phyloP scores from a whole-genome alignment of 2,329 filamentous ascomycete species.

The Chrysosporium queenslandicum region DNA sequence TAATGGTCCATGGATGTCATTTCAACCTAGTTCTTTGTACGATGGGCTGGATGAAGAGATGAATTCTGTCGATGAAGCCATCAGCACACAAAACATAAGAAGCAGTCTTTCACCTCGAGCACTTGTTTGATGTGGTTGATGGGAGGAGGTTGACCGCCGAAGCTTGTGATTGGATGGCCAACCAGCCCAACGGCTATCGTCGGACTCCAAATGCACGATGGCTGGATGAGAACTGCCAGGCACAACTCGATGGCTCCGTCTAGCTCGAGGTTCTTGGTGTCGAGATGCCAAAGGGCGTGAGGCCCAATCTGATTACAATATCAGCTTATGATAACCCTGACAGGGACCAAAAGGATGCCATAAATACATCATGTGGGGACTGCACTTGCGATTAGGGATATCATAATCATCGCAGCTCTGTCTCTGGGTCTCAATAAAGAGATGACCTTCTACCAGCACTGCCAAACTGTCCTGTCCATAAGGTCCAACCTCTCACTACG shows the following conservation, averaged over 20 bases:
- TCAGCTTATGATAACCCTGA: no score
- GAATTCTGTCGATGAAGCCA: no score
- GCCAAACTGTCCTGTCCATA: background rate
- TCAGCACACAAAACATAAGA: no score
- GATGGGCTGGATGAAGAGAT: no score
- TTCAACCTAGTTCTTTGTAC: no score
- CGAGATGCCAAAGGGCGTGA: background rate
- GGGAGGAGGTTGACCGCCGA: no score
- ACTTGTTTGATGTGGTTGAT: no score
- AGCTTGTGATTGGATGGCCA: background rate
- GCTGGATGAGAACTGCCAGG: background rate
- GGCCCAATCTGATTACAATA: background rate
- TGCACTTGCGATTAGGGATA: no score
- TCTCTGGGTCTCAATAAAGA: background rate
- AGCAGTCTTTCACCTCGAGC: no score
- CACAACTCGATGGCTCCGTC: background rate
- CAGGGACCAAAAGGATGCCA: background rate
- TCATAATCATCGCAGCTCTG: no score
- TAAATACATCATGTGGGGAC: no score
- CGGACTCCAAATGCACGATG: background rate
- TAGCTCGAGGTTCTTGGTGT: background rate
- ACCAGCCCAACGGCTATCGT: background rate
- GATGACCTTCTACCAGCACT: background rate
- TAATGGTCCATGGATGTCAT: no score
- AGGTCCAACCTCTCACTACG: background rate